Evolutionary conservation across 371 early-diverging fungal species (phyloP), one percentile per base, ranked within the genome.

Genomic region (Smittium culicis): DNA sequence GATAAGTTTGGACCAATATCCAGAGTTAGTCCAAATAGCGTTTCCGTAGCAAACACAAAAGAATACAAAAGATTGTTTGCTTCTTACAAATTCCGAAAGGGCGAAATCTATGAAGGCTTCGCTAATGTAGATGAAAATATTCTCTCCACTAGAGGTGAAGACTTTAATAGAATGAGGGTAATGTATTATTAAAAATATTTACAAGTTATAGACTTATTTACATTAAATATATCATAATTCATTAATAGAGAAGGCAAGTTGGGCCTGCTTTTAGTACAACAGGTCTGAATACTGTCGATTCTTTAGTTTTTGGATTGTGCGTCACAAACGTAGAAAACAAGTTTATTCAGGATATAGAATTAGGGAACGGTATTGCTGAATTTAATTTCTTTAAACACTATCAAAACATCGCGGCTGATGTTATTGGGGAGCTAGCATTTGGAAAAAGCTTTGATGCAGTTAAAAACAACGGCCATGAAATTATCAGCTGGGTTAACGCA

Each of bases 371-470:
- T 16, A 3, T 31, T 27, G 32, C 66, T 8, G 1, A 2, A n/a
- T 69, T 73, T 30, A 77, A 77, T 66, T 77, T 72, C 54, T 67
- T 66, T 55, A 59, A 67, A 14, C 61, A 45, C 1, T 77, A 70
- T 55, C 71, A 71, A 30, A 54, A 34, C 1, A 35, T 74, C 2
- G 64, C 72, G 1, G 66, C 73, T n/a, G 75, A 78, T 29, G 55
- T 75, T 34, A 73, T 78, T 29, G 73, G 78, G 14, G 35, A 29
- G 16, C 66, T 78, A 25, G 71, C 74, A 2, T 78, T 71, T 64
- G 78, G 78, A 24, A n/a, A 35, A 11, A 61, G 62, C 29, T 78
- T 78, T 35, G 61, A 60, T 2, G 56, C 69, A 3, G 1, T 63
- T 8, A 8, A 35, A 34, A 35, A 35, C 35, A 31, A 35, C 3